These are phyloP conservation scores for Lotus japonicus DNA, from an alignment of 306 rosid genomes.

Conservation along the genomic window DNA sequence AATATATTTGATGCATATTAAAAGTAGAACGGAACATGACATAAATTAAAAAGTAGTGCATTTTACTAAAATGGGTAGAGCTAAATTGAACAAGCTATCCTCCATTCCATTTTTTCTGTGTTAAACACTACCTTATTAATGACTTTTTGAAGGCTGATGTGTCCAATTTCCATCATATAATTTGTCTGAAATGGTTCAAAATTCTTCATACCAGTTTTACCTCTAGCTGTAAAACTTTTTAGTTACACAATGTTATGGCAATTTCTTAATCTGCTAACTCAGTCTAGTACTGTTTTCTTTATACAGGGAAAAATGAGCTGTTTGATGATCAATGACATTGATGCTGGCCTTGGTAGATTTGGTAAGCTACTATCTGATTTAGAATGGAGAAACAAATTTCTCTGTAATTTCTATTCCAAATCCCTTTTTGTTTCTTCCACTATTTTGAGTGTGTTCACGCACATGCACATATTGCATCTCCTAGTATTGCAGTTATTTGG, in stretches of 20 bases:
- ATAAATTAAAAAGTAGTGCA: too few species aligned
- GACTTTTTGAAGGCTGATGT: conserved; percentile 1
- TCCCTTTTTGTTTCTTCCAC: neutral
- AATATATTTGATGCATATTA: too few species aligned
- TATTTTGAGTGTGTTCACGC: neutral
- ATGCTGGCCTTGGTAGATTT: conserved; percentile 97
- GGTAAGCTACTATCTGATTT: conserved; percentile 45
- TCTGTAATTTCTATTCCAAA: conserved; percentile 5
- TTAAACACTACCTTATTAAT: neutral
- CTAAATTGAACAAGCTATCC: too few species aligned
- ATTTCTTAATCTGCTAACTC: conserved; percentile 16
- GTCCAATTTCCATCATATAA: neutral
- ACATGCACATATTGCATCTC: neutral
- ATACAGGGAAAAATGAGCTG: conserved; percentile 94
- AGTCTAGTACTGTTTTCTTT: conserved; percentile 24
- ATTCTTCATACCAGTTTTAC: neutral
- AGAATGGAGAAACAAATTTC: conserved; percentile 5
- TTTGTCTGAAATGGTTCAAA: conserved; percentile 8
- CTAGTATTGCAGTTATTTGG: conserved; percentile 2
- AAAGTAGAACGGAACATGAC: too few species aligned
- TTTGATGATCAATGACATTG: conserved; percentile 94
- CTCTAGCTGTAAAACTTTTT: neutral
- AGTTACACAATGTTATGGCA: neutral
- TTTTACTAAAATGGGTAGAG: too few species aligned
- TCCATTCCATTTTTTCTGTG: too few species aligned